Evolutionary conservation across 305 asterid species (phyloP), one percentile per base, ranked within the genome.

Genomic region (Solanum hybrid): DNA sequence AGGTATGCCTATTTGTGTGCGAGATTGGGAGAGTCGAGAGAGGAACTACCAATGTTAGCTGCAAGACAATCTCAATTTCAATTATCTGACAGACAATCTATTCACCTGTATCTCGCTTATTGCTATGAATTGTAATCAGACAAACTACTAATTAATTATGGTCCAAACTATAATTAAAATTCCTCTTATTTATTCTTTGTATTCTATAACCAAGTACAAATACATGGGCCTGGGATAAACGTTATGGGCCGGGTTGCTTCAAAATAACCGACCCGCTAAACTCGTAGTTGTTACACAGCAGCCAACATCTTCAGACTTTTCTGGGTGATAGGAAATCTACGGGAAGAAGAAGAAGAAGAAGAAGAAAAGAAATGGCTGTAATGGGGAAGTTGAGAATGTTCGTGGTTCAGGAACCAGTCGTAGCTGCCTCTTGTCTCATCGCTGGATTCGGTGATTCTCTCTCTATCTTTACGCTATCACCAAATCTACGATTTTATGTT

Each of bases 341-440:
- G 61, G 80, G 34, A 69, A 73, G 76, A 69, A 18, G 28, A 87
- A 24, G 33, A 73, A n/a, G n/a, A n/a, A n/a, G n/a, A n/a, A n/a
- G n/a, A n/a, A 64, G 26, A 77, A 92, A 64, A 24, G 86, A 95
- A 90, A 97, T 97, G 99, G 92, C 95, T 90, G 96, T 93, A 89
- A 95, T 95, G 98, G 96, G 93, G 89, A 96, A 92, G 93, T 95
- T 97, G 89, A 94, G 92, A 89, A 92, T 95, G 95, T 94, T 97
- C 83, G 95, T 97, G 6, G 98, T 91, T 20, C 98, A 97, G 89
- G 98, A 97, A 94, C 99, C 98, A 76, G 95, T 96, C 11, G 98
- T 97, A 11, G 95, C 98, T 46, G 98, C 98, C 67, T 97, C 99
- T 91, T 94, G 96, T 92, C 95, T 97, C 86, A 95, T 97, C 92